Base-by-base conservation (phyloP, 768 basidiomycete species). In the Mycena albidolilacea region DNA sequence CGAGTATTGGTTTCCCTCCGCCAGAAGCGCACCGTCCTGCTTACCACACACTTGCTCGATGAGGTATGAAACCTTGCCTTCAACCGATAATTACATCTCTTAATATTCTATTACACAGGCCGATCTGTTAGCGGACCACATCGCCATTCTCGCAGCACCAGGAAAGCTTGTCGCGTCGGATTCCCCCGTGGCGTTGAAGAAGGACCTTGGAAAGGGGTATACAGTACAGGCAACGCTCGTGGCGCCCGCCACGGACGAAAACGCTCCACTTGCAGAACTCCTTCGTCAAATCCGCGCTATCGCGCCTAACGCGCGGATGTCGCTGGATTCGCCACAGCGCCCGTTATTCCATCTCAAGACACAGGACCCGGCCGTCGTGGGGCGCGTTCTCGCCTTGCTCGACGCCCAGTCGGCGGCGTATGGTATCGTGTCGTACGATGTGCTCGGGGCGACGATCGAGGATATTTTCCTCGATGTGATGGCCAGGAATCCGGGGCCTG, bases 401-500 rank as follows among this genome's bases (percentile, higher is more conserved):
- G 90, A 93, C 38, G 70, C 79, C 0, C 84, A 90, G 44, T 83
- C 81, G 46, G 75, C 67, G 9, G 71, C 74, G 0, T 83, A 85
- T 54, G 70, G 78, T 10, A 83, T 93, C 46, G 77, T 77, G 0
- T 90, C 89, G 0, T 93, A 92, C 76, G 91, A 94, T 67, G 85
- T 94, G 23, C 81, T 92, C 23, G 91, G 92, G 11, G 91, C 93
- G 0, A 90, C 93, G 8, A 91, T 96, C 50, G 94, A 96, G 79
- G 93, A 95, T 69, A 92, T 96, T 57, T 95, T 96, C 83, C 85
- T 96, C 23, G 86, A 88, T 48, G 81, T 96, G 19, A 94, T 95
- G 92, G 81, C 35, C 74, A 80, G 81, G 60, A 83, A 86, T 91
- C 69, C 39, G 14, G 76, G 68, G 17, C 64, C 54, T 39, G 43